phyloP scores from a whole-genome alignment of 2,329 filamentous ascomycete genomes.

The Ilyonectria robusta region DNA sequence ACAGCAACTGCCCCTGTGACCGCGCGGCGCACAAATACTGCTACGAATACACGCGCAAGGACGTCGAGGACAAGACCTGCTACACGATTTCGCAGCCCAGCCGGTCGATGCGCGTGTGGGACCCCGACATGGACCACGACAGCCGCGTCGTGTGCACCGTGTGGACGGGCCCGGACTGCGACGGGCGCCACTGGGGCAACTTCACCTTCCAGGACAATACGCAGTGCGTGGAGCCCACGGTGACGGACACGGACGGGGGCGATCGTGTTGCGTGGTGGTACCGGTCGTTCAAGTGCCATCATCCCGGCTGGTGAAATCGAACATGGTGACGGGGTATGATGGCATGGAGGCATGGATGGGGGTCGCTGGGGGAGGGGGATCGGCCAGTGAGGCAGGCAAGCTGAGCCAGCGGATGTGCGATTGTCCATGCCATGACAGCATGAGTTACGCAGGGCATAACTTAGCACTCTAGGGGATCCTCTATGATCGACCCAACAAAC shows the following conservation, averaged over 20 bases:
- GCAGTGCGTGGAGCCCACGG: constrained; percentile 16
- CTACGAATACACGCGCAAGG: constrained; percentile 8
- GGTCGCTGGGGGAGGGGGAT: background rate
- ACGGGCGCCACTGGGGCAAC: constrained; percentile 1
- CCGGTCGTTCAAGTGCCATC: constrained; percentile 16
- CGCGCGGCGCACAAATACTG: constrained; percentile 9
- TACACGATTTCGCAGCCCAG: constrained; percentile 17
- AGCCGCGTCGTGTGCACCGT: constrained; percentile 18
- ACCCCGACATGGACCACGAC: background rate
- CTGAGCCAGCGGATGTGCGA: background rate
- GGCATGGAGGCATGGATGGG: background rate
- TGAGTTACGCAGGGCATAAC: background rate
- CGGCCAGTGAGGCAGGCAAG: background rate
- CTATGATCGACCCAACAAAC: background rate
- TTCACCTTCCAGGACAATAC: background rate
- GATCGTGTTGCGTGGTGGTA: background rate
- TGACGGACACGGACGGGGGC: background rate
- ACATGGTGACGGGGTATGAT: background rate
- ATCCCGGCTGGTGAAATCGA: background rate
- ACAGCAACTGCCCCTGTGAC: constrained; percentile 28
- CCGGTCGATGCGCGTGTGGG: constrained; percentile 22
- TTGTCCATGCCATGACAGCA: background rate
- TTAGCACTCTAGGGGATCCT: background rate
- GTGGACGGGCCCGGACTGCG: background rate
- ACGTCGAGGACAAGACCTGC: constrained; percentile 9